Evolutionary conservation across 2,329 filamentous ascomycete species (phyloP).

Genomic region (Calonectria pseudoreteaudii): DNA sequence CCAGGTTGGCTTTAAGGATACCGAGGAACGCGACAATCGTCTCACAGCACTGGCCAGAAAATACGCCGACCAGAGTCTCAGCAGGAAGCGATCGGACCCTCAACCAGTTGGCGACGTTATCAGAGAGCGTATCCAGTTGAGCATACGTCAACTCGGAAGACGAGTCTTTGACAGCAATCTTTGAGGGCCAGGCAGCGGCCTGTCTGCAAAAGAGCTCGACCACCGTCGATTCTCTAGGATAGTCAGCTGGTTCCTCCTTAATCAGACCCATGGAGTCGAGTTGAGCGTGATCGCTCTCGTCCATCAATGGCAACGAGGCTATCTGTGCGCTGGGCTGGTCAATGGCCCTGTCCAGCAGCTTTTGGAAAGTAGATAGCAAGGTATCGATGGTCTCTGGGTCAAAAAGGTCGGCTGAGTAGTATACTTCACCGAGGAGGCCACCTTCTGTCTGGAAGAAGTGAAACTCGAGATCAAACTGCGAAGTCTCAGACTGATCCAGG

Average conservation of each 20-base stretch:
- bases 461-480: neutral
- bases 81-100: neutral
- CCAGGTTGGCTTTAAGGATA: conserved; percentile 42
- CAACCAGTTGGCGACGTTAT: conserved; percentile 13
- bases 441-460: neutral
- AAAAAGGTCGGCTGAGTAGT: neutral
- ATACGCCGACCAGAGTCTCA: conserved; percentile 22
- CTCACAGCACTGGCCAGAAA: conserved; percentile 24
- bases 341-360: neutral
- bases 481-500: neutral
- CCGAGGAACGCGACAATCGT: conserved; percentile 37
- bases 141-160: conserved; percentile 29
- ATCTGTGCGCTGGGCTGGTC: neutral
- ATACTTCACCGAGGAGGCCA: neutral
- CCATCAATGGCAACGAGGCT: neutral
- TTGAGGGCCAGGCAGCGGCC: neutral
- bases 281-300: neutral
- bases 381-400: neutral
- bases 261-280: neutral
- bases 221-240: neutral
- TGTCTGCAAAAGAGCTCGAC: neutral
- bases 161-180: neutral
- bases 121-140: conserved; percentile 33
- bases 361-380: neutral
- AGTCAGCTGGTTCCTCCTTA: neutral